Evolutionary conservation across 73 alveolate genomes (phyloP), one percentile per base, ranked within the genome.

Genomic region (Paramecium octaurelia): DNA sequence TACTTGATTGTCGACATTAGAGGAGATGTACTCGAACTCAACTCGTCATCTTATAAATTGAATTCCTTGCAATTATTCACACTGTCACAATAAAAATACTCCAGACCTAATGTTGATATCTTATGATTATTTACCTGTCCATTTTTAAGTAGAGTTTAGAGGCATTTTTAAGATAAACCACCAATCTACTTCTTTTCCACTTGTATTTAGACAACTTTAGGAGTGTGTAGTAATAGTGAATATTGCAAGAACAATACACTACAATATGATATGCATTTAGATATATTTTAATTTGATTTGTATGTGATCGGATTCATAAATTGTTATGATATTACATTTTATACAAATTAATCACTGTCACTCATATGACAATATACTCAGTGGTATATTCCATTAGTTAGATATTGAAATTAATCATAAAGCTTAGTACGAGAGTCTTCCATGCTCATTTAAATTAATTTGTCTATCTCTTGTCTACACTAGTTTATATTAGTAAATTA

Each of bases 311-410:
- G 27, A 31, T 64, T 64, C 42, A 31, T 31, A 34, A 27, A 27
- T 27, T 64, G 8, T 16, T 59, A 24, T 59, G 34, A 59, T 29
- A 24, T 59, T 59, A 59, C 36, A 21, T 75, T 75, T 35, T 35
- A 75, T 38, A 42, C 57, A 29, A 38, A 42, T 38, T 38, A 24
- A 38, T 75, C 60, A 75, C 46, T 42, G 58, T 12, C 34, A 12
- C n/a, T 18, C 35, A n/a, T 75, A 75, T 35, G 31, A 75, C 40
- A 35, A 29, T 35, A 29, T 14, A 16, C 29, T 89, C 94, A 89
- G 12, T 88, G 91, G 23, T 70, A n/a, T 18, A 89, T 89, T 11
- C 94, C 94, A 71, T 89, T 89, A 18, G 87, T 70, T 48, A 89
- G 23, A 46, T 38, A 54, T 50, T 89, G 57, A 24, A 89, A 89